Base-by-base conservation (phyloP, 768 basidiomycete species). In the Leccinum olivaceopallidum region DNA sequence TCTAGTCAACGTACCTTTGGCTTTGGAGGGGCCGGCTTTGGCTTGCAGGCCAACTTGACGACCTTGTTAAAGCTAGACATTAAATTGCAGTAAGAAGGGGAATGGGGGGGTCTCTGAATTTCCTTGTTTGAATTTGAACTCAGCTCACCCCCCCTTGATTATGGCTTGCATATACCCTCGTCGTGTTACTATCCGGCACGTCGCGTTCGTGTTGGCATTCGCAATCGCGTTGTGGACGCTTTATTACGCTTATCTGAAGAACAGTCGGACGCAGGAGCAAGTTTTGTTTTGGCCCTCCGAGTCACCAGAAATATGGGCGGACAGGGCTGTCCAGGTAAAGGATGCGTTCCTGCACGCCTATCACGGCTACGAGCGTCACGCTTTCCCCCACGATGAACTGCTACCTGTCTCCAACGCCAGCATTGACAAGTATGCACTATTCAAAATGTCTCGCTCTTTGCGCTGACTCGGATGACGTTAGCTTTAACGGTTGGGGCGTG, bases 41-140 rank as follows among this genome's bases (percentile, higher is more conserved):
- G 93, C 82, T 98, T 98, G 79, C 95, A 98, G 14, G 96, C 97
- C 72, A 93, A 78, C 78, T 96, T 97, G 67, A 98, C 91, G 70
- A 91, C 88, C 81, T 98, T 92, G 80, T 92, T 90, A 75, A 83
- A 90, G 77, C 86, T 88, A 67, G 89, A 88, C 88, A 89, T 89
- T 22, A 49, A 14, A 26, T 26, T 47, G 20, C 44, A 47, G 44
- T 47, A 22, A 22, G 44, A 47, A 47, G 44, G 44, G 42, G 42
- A 12, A 44, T n/a, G 9, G 18, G n/a, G 42, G 39, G 58, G 49
- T 36, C 44, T 20, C 32, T n/a, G 20, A 51, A 53, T 61, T 53
- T 63, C 56, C 58, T 34, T 28, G 56, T 36, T 50, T 60, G 44
- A 58, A 57, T 60, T 74, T 53, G 66, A 73, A 72, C 72, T 70